Base-by-base conservation (phyloP, 805 yeast genomes). In the Myxozyma sirexii region DNA sequence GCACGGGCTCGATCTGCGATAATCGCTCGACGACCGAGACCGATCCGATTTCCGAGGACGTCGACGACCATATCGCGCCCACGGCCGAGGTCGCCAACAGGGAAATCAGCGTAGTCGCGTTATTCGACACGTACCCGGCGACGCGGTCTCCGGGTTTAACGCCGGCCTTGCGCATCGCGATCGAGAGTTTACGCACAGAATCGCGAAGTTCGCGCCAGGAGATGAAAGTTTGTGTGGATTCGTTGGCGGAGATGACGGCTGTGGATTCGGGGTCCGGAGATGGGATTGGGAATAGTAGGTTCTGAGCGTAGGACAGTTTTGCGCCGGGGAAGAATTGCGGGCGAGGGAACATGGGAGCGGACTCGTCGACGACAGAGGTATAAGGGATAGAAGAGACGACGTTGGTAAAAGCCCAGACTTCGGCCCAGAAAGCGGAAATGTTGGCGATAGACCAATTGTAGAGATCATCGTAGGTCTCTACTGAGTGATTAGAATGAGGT, bases 61-160 rank as follows among this genome's bases (percentile, higher is more conserved):
- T 66, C 15, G 69, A 63, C 17, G 67, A 63, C 69, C 69, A 65
- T 3, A 66, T 57, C 2, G 57, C 69, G 27, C 69, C 69, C n/a
- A 65, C 46, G 13, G 68, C 52, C 4, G 69, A 65, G 3, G 64
- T 59, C 5, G 69, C 69, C 6, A 65, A 52, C 13, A 66, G 35
- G 12, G 64, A 43, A 7, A 66, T 59, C n/a, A 65, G 54, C 21
- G 69, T 66, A 5, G 58, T 53, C 29, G 47, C 62, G 42, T 65
- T 66, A 31, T 65, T 65, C 12, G 64, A 56, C 15, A 65, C 68
- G 57, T 66, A 66, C 1, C 66, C 69, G 1, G 66, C 69, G 7
- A 65, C 63, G 8, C 66, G 48, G 51, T 66, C 69, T 21, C 68
- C 69, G 8, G 43, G 23, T 33, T 54, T 54, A n/a, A 65, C 52